Conservation (phyloP, 225 moss, liverwort and hornwort species). For the Rhytidiadelphus loreus region DNA sequence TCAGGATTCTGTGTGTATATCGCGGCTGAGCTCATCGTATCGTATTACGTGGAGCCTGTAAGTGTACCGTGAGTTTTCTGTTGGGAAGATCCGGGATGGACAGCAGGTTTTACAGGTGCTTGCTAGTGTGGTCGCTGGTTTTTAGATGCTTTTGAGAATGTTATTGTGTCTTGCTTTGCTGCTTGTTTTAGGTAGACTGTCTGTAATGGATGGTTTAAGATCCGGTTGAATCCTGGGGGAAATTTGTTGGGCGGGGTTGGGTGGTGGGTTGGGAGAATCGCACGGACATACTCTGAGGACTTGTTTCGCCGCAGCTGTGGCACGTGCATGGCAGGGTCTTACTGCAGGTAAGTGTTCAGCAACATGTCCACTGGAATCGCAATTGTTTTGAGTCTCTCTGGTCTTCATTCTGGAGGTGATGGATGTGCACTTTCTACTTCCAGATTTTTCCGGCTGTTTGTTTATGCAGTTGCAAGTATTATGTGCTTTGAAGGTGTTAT, state of each 20-base stretch:
- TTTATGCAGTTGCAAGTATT: background rate
- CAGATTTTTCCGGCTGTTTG: background rate
- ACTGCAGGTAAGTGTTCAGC: conserved; percentile 25
- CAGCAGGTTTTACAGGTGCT: background rate
- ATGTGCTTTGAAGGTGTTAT: background rate
- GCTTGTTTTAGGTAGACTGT: background rate
- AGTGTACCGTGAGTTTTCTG: conserved; percentile 2
- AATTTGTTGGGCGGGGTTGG: conserved; percentile 17
- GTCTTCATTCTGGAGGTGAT: background rate
- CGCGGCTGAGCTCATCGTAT: conserved; percentile 28
- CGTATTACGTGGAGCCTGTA: conserved; percentile 29
- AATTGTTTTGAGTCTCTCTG: background rate
- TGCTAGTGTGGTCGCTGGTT: background rate
- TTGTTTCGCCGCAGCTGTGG: background rate
- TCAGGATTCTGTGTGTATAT: conserved; percentile 12
- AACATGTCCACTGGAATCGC: background rate
- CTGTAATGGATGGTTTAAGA: conserved; percentile 7
- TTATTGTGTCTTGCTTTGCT: background rate
- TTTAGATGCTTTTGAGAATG: background rate
- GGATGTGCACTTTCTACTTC: background rate
- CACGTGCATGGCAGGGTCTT: background rate
- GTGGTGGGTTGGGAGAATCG: conserved; percentile 28
- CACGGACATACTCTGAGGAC: conserved; percentile 15
- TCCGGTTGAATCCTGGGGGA: background rate
- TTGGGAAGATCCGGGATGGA: background rate